Percentiles rank a stretch among this genome's conserved stretches.
These are phyloP conservation scores for Russula ochroleuca DNA, from an alignment of 768 basidiomycete genomes.

Conservation along the genomic window DNA sequence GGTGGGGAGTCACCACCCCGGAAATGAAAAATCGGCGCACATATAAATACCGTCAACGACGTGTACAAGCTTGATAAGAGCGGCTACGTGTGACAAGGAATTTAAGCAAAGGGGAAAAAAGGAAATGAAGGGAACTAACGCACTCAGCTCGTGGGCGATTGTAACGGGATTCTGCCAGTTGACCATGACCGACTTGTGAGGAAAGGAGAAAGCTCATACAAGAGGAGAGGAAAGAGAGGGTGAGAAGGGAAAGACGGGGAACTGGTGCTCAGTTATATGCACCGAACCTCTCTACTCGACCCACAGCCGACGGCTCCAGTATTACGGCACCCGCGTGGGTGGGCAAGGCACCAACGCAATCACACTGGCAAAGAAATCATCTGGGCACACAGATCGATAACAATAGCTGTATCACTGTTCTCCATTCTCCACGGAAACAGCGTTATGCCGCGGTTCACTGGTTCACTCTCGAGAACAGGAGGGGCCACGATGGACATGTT, in stretches of 20 bases:
- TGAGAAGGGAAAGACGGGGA: not conserved
- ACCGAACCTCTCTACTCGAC: too few relatives aligned
- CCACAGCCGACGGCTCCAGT: not conserved
- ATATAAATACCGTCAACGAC: constrained; percentile 25
- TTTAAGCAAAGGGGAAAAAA: not conserved
- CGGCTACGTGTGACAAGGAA: not conserved
- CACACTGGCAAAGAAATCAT: too few relatives aligned
- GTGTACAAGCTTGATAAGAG: constrained; percentile 23
- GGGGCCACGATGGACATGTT: not conserved
- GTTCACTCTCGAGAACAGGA: not conserved
- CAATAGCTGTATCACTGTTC: too few relatives aligned
- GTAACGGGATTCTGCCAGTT: constrained; percentile 22
- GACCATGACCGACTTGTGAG: constrained; percentile 14
- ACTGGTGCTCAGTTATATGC: not conserved
- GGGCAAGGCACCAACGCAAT: not conserved
- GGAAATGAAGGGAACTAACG: not conserved
- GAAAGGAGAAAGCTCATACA: not conserved
- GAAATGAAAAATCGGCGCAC: constrained; percentile 10
- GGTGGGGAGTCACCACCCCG: too few relatives aligned
- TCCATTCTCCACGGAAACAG: not conserved
- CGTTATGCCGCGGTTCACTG: not conserved
- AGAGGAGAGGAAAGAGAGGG: not conserved
- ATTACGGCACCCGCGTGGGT: not conserved
- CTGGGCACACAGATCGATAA: too few relatives aligned
- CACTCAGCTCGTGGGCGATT: constrained; percentile 12